Percentiles rank a stretch among this genome's conserved stretches.
phyloP scores from a whole-genome alignment of 2,329 filamentous ascomycete species.

The Aspergillus piperis region DNA sequence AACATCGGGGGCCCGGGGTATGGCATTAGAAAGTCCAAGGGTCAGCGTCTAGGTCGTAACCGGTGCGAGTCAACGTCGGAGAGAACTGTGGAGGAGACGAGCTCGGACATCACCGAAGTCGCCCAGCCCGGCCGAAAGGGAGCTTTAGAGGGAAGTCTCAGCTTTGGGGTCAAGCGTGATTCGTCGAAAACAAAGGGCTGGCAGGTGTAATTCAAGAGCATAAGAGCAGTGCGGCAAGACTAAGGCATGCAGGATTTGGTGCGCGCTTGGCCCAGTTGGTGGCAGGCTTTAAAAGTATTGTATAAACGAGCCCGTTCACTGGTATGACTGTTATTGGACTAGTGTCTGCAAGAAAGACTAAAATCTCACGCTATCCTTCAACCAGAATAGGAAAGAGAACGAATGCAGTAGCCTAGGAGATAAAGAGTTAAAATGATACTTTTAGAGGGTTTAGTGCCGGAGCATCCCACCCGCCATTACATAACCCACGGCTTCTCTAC shows the following conservation, averaged over 20 bases:
- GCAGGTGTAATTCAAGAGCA: slow-evolving; percentile 16
- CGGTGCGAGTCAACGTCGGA: slow-evolving; percentile 28
- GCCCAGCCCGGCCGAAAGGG: slow-evolving; percentile 31
- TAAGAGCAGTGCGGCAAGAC: neutral
- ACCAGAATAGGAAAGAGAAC: neutral
- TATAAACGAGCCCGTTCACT: neutral
- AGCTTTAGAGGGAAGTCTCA: slow-evolving; percentile 30
- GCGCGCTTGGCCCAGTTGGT: neutral
- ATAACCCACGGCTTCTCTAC: too few relatives aligned
- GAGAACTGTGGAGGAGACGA: slow-evolving; percentile 27
- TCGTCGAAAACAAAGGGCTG: slow-evolving; percentile 42
- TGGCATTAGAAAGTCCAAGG: slow-evolving; percentile 37
- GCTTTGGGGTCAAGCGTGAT: slow-evolving; percentile 40
- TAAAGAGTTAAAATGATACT: too few relatives aligned
- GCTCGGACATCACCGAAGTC: slow-evolving; percentile 20
- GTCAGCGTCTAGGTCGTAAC: slow-evolving; percentile 36
- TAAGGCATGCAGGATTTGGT: neutral
- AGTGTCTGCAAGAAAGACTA: neutral
- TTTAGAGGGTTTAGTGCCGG: too few relatives aligned
- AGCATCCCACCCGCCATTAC: too few relatives aligned
- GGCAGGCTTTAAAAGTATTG: neutral
- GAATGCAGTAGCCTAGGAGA: too few relatives aligned
- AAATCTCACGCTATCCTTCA: neutral
- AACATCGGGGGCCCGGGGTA: slow-evolving; percentile 44
- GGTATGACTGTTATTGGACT: neutral